Conservation (phyloP, 345 rosid genomes). For the Camelina neglecta region DNA sequence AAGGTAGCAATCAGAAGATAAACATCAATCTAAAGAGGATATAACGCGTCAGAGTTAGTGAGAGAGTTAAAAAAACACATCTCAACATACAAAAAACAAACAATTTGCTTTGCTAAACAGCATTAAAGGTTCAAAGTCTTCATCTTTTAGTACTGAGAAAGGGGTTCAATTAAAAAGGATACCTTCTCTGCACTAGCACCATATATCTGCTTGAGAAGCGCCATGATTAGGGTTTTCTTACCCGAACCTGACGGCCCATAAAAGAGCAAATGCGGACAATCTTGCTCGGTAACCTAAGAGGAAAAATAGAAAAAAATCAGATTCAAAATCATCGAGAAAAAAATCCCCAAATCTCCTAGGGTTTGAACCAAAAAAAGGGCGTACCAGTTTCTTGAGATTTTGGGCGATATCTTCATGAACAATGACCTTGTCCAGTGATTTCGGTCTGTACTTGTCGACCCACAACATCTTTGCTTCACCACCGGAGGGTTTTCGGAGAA, state of each 20-base stretch:
- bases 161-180: background rate
- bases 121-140: conserved; percentile 14
- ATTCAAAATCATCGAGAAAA: background rate
- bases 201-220: conserved; percentile 79
- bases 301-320: conserved; percentile 11
- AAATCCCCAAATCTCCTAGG: conserved; percentile 22
- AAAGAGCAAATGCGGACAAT: conserved; percentile 96
- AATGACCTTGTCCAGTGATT: conserved; percentile 76
- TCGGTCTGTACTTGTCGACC: conserved; percentile 99
- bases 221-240: conserved; percentile 99
- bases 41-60: background rate
- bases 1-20: conserved; percentile 12
- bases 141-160: background rate
- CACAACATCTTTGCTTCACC: conserved; percentile 72
- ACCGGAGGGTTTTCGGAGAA: background rate
- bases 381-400: conserved; percentile 89
- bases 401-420: conserved; percentile 85
- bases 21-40: background rate
- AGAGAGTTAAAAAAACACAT: conserved; percentile 11
- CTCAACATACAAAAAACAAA: conserved; percentile 23
- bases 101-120: background rate
- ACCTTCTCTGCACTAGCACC: conserved; percentile 95
- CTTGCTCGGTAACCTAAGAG: conserved; percentile 81
- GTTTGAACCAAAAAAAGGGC: conserved; percentile 22
- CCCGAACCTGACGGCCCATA: conserved; percentile 97